phyloP scores from a whole-genome alignment of 2,329 filamentous ascomycete species.

The Chaetomium olivaceum region DNA sequence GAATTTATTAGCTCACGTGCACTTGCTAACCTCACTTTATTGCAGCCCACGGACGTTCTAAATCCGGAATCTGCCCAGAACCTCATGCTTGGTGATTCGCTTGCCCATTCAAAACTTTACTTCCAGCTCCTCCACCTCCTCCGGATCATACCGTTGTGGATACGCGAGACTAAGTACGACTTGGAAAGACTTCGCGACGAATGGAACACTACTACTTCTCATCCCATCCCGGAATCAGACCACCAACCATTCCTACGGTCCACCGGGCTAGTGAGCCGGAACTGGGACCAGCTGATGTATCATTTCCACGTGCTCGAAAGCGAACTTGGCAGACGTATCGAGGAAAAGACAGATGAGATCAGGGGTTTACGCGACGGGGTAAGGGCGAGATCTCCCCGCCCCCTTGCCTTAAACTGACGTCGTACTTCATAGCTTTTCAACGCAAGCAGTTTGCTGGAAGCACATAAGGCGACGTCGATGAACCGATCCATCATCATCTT shows the following conservation, averaged over 20 bases:
- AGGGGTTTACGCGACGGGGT: neutral
- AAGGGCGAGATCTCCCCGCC: neutral
- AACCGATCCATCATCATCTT: constrained; percentile 1
- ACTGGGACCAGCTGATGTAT: neutral
- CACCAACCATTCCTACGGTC: neutral
- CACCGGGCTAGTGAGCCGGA: neutral
- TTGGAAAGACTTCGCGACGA: neutral
- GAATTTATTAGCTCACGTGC: too few relatives aligned
- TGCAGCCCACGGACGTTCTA: neutral
- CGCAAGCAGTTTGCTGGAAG: neutral
- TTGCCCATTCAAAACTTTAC: neutral
- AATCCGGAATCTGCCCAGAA: neutral
- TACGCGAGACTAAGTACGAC: neutral
- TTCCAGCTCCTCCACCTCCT: neutral
- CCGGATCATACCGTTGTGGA: neutral
- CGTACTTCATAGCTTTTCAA: neutral
- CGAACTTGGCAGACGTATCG: neutral
- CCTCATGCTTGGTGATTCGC: neutral
- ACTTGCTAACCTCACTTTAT: too few relatives aligned
- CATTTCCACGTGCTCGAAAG: neutral
- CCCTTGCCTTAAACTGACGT: neutral
- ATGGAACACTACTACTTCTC: neutral
- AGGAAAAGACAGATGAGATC: neutral
- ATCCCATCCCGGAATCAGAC: neutral
- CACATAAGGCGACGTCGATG: neutral